phyloP scores from a whole-genome alignment of 768 basidiomycete genomes.

The Podaxis rugospora region DNA sequence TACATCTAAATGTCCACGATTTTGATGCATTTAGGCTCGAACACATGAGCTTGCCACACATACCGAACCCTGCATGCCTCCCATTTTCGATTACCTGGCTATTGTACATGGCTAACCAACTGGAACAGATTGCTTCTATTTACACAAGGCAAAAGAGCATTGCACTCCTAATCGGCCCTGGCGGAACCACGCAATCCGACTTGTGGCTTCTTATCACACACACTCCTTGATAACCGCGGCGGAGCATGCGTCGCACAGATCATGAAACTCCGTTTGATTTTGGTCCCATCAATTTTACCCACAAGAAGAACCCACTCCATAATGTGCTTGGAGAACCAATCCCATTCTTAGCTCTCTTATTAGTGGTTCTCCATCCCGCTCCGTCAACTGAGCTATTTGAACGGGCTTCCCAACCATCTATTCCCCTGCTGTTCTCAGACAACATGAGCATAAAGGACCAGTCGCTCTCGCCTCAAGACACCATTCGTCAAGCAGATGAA shows the following conservation, averaged over 20 bases:
- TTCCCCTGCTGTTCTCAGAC: neutral
- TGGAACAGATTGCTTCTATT: too few relatives aligned
- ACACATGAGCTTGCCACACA: too few relatives aligned
- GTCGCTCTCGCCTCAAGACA: neutral
- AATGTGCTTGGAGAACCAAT: neutral
- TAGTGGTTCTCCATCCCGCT: neutral
- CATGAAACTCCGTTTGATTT: neutral
- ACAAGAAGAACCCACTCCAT: neutral
- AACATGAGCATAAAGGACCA: neutral
- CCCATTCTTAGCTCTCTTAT: neutral
- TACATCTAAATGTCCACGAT: too few relatives aligned
- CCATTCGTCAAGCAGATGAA: conserved; percentile 26
- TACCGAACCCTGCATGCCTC: too few relatives aligned
- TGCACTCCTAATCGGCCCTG: too few relatives aligned
- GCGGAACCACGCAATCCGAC: neutral
- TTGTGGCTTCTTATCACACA: neutral
- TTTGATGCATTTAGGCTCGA: too few relatives aligned
- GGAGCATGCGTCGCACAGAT: neutral
- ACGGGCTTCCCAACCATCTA: neutral
- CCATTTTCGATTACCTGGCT: too few relatives aligned
- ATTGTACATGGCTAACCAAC: too few relatives aligned
- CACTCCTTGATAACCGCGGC: neutral
- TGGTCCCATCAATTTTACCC: neutral
- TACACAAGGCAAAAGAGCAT: too few relatives aligned
- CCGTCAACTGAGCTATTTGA: neutral